Conservation (phyloP, 179 eudicot genomes). For the Vitellaria paradoxa region DNA sequence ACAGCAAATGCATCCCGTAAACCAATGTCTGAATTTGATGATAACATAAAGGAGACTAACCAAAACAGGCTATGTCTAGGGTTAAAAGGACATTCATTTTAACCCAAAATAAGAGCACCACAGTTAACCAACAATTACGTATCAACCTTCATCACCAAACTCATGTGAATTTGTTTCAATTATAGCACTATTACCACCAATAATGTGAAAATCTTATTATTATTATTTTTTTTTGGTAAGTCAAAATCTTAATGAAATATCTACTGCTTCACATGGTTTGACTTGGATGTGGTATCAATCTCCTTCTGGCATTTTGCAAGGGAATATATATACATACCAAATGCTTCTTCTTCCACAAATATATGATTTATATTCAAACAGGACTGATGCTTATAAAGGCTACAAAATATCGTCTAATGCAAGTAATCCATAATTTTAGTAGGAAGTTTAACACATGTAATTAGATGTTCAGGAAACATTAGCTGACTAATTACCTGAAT, state of each 20-base stretch:
- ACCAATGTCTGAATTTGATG: neutral
- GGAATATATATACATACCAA: neutral
- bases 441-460: neutral
- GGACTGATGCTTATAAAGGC: neutral
- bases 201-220: neutral
- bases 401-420: neutral
- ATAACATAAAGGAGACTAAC: neutral
- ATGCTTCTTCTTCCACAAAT: neutral
- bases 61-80: neutral
- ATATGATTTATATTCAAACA: neutral
- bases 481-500: conserved; percentile 30
- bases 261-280: neutral
- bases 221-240: too few species aligned
- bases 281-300: neutral
- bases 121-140: neutral
- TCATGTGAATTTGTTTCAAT: neutral
- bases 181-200: neutral
- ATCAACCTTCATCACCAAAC: neutral
- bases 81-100: too few species aligned
- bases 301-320: neutral
- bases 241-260: neutral
- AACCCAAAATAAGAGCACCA: neutral
- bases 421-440: neutral
- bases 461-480: neutral
- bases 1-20: too few species aligned